phyloP scores from a whole-genome alignment of 176 grass and related monocot genomes.

The Oryza longistaminata region DNA sequence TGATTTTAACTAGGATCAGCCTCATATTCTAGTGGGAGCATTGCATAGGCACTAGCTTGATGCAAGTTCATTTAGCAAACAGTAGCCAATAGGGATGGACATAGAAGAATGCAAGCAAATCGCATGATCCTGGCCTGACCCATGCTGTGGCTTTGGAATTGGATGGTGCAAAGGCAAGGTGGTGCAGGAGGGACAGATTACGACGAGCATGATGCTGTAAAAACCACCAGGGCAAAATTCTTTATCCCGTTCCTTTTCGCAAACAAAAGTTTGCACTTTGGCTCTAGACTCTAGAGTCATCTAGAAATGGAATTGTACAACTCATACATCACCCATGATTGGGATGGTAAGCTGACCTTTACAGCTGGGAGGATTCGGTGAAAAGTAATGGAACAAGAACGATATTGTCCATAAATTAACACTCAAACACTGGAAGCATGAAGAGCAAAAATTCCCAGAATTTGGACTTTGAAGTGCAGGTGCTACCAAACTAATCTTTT shows the following conservation, averaged over 20 bases:
- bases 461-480: background rate
- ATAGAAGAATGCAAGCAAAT: background rate
- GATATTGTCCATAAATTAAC: background rate
- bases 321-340: background rate
- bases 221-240: background rate
- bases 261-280: background rate
- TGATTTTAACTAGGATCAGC: background rate
- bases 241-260: background rate
- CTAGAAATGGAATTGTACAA: background rate
- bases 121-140: background rate
- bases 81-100: background rate
- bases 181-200: background rate
- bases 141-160: background rate
- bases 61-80: background rate
- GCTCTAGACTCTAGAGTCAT: background rate
- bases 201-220: background rate
- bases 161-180: background rate
- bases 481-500: too few relatives aligned
- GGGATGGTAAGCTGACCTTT: background rate
- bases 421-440: background rate
- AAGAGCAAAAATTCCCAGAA: background rate
- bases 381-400: background rate
- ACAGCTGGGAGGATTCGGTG: background rate
- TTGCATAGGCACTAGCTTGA: background rate
- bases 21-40: background rate